Base-by-base conservation (phyloP, 306 rosid genomes). In the Medicago ruthenica region DNA sequence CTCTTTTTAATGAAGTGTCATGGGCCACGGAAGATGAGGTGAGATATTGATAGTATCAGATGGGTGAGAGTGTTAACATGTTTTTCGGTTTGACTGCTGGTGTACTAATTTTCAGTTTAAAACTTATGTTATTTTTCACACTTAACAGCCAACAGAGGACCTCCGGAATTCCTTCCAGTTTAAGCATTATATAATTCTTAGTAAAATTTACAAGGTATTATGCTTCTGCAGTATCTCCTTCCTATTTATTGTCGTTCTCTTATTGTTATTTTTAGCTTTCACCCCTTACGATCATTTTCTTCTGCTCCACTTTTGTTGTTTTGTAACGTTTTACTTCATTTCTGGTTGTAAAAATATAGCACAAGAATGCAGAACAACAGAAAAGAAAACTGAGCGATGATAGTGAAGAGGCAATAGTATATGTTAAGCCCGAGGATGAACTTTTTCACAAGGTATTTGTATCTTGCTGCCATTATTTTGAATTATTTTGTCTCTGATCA, bases 11-110 rank as follows among this genome's bases (percentile, higher is more conserved):
- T 65, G 99, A 95, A 88, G 84, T 95, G 51, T 86, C 84, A 0
- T 90, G 97, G 99, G 97, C 97, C 57, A 88, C 92, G 18, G 97
- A 92, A 83, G 99, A 95, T 74, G 99, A 95, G 93, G 97, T 95
- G 81, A 86, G 97, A 81, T 76, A 63, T 64, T 15, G 31, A 65
- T 75, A 65, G 66, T 76, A 48, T 60, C 11, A 34, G 54, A 77
- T 73, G 44, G 81, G 22, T 62, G 79, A 75, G 70, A 79, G 67
- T 67, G 74, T 67, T 60, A 54, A 51, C 42, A 31, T 73, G 74
- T 51, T 42, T 70, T 17, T 44, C 73, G 64, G 10, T 71, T 34
- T 50, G 15, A 60, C 36, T 73, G 42, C 70, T 54, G 36, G 22
- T 22, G 57, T 47, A 42, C 64, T 74, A 24, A 31, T 79, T 71